Percentiles rank a stretch among this genome's conserved stretches.
Conservation (phyloP, 139 green algal species). For the Auxenochlorella pyrenoidosa region DNA sequence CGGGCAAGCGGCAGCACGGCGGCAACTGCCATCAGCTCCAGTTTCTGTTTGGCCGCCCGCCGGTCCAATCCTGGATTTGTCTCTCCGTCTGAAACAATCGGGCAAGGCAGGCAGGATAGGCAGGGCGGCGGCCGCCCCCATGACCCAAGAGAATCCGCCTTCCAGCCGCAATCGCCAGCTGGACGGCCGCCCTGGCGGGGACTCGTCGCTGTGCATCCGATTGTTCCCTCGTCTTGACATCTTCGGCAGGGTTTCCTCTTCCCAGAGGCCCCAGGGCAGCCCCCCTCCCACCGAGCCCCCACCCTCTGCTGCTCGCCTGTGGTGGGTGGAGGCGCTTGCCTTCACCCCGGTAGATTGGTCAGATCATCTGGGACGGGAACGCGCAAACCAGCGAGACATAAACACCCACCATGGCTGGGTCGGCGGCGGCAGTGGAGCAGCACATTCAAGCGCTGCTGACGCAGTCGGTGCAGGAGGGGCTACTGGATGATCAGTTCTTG, state of each 20-base stretch:
- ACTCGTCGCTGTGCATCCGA: too few relatives aligned
- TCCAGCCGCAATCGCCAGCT: too few relatives aligned
- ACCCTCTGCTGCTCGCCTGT: background rate
- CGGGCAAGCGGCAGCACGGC: too few relatives aligned
- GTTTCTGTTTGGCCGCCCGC: too few relatives aligned
- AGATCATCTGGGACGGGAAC: background rate
- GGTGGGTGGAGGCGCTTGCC: background rate
- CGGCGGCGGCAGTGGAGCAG: slow-evolving; percentile 7
- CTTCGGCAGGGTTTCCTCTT: background rate
- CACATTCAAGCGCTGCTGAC: slow-evolving; percentile 9
- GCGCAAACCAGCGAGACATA: background rate
- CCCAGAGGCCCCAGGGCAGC: background rate
- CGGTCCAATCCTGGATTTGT: too few relatives aligned
- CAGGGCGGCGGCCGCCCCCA: too few relatives aligned
- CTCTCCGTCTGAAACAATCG: too few relatives aligned
- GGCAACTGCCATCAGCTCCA: too few relatives aligned
- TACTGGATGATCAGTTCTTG: slow-evolving; percentile 85
- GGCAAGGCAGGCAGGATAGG: too few relatives aligned
- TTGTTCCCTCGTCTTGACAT: background rate
- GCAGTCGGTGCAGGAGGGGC: slow-evolving; percentile 51
- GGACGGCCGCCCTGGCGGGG: too few relatives aligned
- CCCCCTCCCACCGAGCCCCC: background rate
- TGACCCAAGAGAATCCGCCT: too few relatives aligned
- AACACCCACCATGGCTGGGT: background rate
- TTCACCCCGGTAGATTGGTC: background rate